Percentiles rank a stretch among this genome's conserved stretches.
phyloP scores from a whole-genome alignment of 2,329 filamentous ascomycete species.

The Didymella keratinophila region DNA sequence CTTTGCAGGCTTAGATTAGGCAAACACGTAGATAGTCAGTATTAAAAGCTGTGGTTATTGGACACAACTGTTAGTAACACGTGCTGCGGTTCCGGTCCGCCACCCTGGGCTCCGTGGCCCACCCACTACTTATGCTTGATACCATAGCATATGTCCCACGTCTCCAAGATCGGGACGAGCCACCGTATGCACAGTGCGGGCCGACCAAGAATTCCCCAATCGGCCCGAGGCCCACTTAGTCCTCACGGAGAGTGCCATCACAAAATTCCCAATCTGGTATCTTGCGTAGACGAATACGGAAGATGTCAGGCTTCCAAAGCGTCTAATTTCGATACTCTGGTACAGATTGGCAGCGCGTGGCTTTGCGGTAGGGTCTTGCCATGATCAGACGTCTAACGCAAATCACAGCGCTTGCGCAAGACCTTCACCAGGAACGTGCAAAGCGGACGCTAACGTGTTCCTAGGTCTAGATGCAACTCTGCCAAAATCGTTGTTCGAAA shows the following conservation, averaged over 20 bases:
- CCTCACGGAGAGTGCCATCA: not conserved
- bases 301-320: conserved; percentile 3
- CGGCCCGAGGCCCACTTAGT: conserved; percentile 5
- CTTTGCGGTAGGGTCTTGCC: conserved; percentile 2
- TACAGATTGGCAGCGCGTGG: conserved; percentile 1
- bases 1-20: too few relatives aligned
- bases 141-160: not conserved
- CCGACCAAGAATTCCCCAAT: not conserved
- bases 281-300: conserved; percentile 1
- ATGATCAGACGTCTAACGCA: conserved; percentile 1
- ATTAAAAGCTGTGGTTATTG: too few relatives aligned
- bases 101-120: too few relatives aligned
- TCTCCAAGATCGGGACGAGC: not conserved
- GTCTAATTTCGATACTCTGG: not conserved
- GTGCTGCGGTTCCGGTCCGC: too few relatives aligned
- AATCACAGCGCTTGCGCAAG: conserved; percentile 5
- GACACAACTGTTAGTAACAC: too few relatives aligned
- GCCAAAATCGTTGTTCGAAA: not conserved
- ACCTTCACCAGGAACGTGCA: conserved; percentile 7
- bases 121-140: too few relatives aligned
- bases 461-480: not conserved
- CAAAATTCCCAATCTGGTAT: not conserved
- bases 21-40: too few relatives aligned
- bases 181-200: not conserved
- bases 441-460: conserved; percentile 10